Evolutionary conservation across 1,284 basidiomycete species (phyloP), one percentile per base, ranked within the genome.

Genomic region (Termitomyces sp.): DNA sequence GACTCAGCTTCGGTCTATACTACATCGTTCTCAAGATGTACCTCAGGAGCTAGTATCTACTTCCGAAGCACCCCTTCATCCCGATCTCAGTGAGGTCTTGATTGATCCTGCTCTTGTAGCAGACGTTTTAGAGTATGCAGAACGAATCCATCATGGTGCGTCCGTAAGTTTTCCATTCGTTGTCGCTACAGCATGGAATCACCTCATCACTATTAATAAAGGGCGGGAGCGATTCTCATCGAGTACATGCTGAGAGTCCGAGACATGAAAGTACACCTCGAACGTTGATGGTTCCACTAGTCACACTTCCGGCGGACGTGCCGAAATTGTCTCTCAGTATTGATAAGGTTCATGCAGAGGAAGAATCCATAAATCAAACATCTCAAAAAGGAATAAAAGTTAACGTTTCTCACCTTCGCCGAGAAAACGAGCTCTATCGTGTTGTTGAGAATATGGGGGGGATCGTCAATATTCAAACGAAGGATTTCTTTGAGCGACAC

Each of bases 381-480:
- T 26, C 45, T 26, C 21, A 62, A n/a, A 72, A 72, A 17, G 63
- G 48, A 9, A 31, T 69, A 9, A 79, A 71, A 60, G 73, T 81
- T 44, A 92, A 90, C 60, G 80, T 92, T 13, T 86, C 89, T 12
- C 79, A 84, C 58, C 71, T 88, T 26, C 83, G 89, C 9, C 80
- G 90, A 26, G 87, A 91, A 69, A 90, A 87, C 59, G 90, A 92
- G 67, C 68, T 91, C 42, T 66, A 82, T 45, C 81, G 79, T 31
- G 74, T 91, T 10, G 68, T 92, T 13, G 76, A 83, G 57, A 75
- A 73, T 33, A 70, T 79, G 54, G 83, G 84, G 5, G 88, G 88
- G 0, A 81, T 90, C 33, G 69, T 78, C 34, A 85, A 85, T 62
- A 73, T 79, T 19, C 81, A 83, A 57, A 77, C 79, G 15, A 89